Base-by-base conservation (phyloP, 441 rosid genomes). In the Adansonia grandidieri region DNA sequence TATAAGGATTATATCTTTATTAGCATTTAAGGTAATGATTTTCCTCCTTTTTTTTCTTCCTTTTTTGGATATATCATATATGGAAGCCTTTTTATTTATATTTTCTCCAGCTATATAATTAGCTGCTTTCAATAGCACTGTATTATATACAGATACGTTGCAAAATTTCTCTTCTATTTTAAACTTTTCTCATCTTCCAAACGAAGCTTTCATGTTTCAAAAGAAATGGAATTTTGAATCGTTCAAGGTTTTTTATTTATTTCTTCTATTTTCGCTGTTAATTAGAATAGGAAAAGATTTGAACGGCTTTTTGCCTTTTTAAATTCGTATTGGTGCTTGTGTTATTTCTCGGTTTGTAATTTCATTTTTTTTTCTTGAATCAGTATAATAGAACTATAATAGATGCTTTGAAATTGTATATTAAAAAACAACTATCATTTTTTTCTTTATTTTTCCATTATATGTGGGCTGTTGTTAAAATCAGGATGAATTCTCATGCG, bases 21-120 rank as follows among this genome's bases (percentile, higher is more conserved):
- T 20, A 51, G 2, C 19, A 37, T 58, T 13, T 9, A 20, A 80
- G 87, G 87, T 82, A 71, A 58, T 20, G 6, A 13, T 17, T 64
- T 17, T 50, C 9, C 4, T 19, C 11, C 6, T 2, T 0, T 11
- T 2, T 63, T 10, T 37, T 4, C 40, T 37, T 37, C 40, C 40
- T 37, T 37, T 4, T 37, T 37, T 37, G 40, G 40, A 37, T 37
- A 37, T 37, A 37, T 37, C 40, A 37, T 19, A 19, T n/a, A 0
- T 11, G n/a, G 32, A 7, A 14, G 32, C 64, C 1, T 17, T 15
- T 53, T 67, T 13, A 1, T 28, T 73, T 47, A 64, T 20, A 50
- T 54, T 67, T 51, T 4, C 40, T 40, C 47, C 9, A 5, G 4
- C 19, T 24, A 48, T 9, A 57, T 22, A 44, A 44, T 56, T 42